Conservation (phyloP, 1,284 basidiomycete species). For the Boletus albobrunnescens region DNA sequence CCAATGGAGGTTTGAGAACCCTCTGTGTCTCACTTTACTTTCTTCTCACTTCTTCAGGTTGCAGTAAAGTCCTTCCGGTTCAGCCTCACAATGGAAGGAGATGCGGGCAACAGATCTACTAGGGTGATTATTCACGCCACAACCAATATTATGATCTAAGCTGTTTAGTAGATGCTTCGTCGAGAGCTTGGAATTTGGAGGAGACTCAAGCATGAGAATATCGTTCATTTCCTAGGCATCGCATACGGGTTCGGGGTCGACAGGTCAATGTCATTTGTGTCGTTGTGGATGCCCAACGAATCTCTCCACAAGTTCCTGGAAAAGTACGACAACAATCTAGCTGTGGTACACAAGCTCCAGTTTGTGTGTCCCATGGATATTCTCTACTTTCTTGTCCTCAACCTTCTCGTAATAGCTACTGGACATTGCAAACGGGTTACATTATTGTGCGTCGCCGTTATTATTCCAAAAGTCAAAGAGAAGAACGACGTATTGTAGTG, state of each 20-base stretch:
- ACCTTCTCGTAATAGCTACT: not conserved
- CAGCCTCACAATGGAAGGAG: not conserved
- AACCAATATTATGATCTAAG: not conserved
- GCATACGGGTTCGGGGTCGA: constrained; percentile 15
- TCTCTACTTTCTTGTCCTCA: not conserved
- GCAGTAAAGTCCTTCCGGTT: constrained; percentile 18
- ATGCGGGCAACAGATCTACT: not conserved
- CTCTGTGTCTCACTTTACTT: not conserved
- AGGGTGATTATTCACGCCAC: not conserved
- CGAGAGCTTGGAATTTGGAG: not conserved
- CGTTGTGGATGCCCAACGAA: constrained; percentile 18
- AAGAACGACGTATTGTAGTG: constrained; percentile 1
- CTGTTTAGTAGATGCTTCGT: not conserved
- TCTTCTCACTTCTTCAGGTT: constrained; percentile 9
- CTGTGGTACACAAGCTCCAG: not conserved
- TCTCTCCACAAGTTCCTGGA: constrained; percentile 12
- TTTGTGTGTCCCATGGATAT: constrained; percentile 1
- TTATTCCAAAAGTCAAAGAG: not conserved
- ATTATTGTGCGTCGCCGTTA: constrained; percentile 1
- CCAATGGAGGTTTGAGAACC: constrained; percentile 5
- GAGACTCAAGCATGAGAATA: constrained; percentile 11
- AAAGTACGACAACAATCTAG: not conserved
- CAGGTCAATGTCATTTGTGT: constrained; percentile 14
- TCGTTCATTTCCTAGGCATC: constrained; percentile 14
- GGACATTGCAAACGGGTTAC: constrained; percentile 5